Conservation (phyloP, 805 yeast genomes). For the Kodamaea neixiangensis region DNA sequence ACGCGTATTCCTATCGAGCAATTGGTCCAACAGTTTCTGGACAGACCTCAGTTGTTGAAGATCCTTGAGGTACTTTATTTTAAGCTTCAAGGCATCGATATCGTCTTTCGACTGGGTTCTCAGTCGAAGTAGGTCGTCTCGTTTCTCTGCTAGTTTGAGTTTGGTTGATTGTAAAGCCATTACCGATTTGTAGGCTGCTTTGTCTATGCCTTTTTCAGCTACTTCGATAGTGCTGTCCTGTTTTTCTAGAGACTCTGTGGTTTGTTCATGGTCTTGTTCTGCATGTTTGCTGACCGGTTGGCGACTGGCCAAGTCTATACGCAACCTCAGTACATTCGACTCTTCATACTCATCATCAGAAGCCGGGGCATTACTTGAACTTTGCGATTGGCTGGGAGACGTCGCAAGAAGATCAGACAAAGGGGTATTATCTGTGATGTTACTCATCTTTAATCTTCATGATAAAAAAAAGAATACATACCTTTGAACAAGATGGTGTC, state of each 20-base stretch:
- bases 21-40: constrained; percentile 18
- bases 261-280: neutral
- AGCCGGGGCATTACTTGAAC: constrained; percentile 7
- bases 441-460: constrained; percentile 18
- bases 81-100: constrained; percentile 19
- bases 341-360: constrained; percentile 9
- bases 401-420: constrained; percentile 29
- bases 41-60: constrained; percentile 13
- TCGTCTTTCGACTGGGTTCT: constrained; percentile 18
- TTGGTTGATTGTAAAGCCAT: constrained; percentile 17
- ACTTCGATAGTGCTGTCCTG: neutral
- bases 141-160: constrained; percentile 14
- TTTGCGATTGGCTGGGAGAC: constrained; percentile 19
- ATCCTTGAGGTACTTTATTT: constrained; percentile 16
- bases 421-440: constrained; percentile 26
- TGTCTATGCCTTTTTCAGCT: neutral
- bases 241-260: neutral
- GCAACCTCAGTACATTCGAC: constrained; percentile 7
- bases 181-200: constrained; percentile 2
- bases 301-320: constrained; percentile 13
- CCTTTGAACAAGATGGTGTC: constrained; percentile 46
- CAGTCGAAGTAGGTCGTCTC: constrained; percentile 21
- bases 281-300: neutral
- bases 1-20: constrained; percentile 23
- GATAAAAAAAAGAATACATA: constrained; percentile 3